phyloP scores from a whole-genome alignment of 495 filamentous ascomycete genomes.

The Alectoria sarmentosa region DNA sequence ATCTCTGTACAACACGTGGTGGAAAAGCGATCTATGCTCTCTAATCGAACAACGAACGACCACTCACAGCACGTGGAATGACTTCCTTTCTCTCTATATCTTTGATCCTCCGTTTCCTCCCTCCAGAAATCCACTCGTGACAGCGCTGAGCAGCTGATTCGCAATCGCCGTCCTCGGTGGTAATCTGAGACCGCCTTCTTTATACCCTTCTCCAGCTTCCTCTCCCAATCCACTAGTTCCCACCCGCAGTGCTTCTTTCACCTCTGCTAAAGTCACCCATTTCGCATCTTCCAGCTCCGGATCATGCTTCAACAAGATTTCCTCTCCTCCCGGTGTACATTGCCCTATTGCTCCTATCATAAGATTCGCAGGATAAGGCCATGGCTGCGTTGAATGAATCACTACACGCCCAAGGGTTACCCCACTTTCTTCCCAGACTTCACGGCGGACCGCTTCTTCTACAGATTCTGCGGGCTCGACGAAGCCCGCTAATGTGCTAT shows the following conservation, averaged over 20 bases:
- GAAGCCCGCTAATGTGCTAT: conserved; percentile 87
- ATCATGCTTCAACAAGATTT: conserved; percentile 76
- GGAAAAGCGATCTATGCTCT: neutral
- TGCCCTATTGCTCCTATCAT: conserved; percentile 95
- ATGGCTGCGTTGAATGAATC: conserved; percentile 88
- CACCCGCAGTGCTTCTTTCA: conserved; percentile 44
- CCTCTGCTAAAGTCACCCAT: conserved; percentile 72
- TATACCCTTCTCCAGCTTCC: conserved; percentile 54
- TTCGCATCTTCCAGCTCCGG: conserved; percentile 83
- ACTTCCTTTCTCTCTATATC: conserved; percentile 10
- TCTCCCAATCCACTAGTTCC: conserved; percentile 63
- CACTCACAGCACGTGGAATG: neutral
- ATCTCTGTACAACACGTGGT: neutral
- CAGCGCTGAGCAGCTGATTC: conserved; percentile 59
- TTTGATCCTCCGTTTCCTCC: conserved; percentile 19
- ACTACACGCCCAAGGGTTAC: conserved; percentile 79
- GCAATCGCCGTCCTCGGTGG: conserved; percentile 76
- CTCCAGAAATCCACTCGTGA: conserved; percentile 41
- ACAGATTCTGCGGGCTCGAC: conserved; percentile 91
- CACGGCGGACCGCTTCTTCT: conserved; percentile 89
- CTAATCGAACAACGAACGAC: neutral
- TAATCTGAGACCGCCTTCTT: conserved; percentile 62
- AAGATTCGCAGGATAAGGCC: conserved; percentile 80
- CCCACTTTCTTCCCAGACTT: conserved; percentile 94
- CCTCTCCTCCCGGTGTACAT: conserved; percentile 71